Base-by-base conservation (phyloP, 768 basidiomycete genomes). In the Amyloporia xantha region DNA sequence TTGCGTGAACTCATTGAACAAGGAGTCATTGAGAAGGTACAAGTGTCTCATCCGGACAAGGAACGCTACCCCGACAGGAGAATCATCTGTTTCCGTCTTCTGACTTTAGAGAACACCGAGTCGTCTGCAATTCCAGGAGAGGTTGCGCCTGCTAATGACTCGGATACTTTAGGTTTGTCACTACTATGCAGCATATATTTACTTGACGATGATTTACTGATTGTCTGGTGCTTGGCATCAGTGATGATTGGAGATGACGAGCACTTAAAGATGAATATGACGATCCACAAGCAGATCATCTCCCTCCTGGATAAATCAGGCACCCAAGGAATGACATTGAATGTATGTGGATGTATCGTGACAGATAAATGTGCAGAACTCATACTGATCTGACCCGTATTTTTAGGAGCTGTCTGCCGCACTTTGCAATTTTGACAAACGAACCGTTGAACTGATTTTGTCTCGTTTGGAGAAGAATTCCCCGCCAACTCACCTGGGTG, bases 371-470 rank as follows among this genome's bases (percentile, higher is more conserved):
- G n/a, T n/a, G n/a, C n/a, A n/a, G n/a, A n/a, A n/a, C n/a, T n/a
- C n/a, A n/a, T n/a, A n/a, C 24, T 17, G 47, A 30, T n/a, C 13
- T 30, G 15, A 38, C 38, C 15, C 12, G 15, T 26, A 3, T 5
- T 15, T 28, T 35, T 48, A 90, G 88, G 84, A 86, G 61, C 66
- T 88, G 10, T 78, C 82, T 37, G 55, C 59, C 11, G 71, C 77
- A 25, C 70, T 92, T 17, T 76, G 78, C 54, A 72, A 80, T 52
- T 86, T 92, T 51, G 87, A 93, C 63, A 79, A 77, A 59, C 82
- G 92, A 23, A 90, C 85, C 1, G 73, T 93, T 42, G 92, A 95
- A 62, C 74, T 90, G n/a, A 68, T 91, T 21, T 74, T 93, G 26
- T 73, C 75, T 13, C 79, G 86, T 38, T 78, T 86, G 19, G 82